These are phyloP conservation scores for Seiridium cupressi DNA, from an alignment of 2,329 filamentous ascomycete genomes.

Conservation along the genomic window DNA sequence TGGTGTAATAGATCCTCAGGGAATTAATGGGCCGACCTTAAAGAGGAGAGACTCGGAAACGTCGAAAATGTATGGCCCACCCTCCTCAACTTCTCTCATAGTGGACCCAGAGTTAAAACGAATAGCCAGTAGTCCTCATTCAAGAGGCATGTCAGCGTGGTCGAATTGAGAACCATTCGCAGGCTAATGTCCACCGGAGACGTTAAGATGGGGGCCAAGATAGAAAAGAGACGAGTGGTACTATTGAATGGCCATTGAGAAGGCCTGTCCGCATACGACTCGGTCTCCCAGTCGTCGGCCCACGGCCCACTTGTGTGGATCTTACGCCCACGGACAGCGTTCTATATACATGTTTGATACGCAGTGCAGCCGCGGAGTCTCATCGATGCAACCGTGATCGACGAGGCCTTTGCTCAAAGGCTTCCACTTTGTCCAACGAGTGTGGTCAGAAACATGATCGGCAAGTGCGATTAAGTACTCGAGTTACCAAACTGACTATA, in stretches of 20 bases:
- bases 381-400: not conserved
- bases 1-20: no score
- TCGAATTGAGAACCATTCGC: no score
- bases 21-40: no score
- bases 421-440: not conserved
- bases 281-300: not conserved
- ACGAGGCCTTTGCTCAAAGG: not conserved
- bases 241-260: no score
- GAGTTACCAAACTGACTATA: no score
- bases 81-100: no score
- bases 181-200: not conserved
- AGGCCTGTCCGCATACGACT: not conserved
- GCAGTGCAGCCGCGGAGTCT: not conserved
- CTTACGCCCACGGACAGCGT: not conserved
- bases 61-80: no score
- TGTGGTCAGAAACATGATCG: not conserved
- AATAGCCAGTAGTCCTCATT: no score
- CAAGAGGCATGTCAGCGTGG: no score
- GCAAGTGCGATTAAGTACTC: not conserved
- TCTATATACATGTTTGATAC: not conserved
- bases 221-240: no score
- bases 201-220: not conserved
- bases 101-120: no score
- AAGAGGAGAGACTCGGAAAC: no score
- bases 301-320: not conserved